Evolutionary conservation across 345 rosid species (phyloP), one percentile per base, ranked within the genome.

Genomic region (Firmiana major): DNA sequence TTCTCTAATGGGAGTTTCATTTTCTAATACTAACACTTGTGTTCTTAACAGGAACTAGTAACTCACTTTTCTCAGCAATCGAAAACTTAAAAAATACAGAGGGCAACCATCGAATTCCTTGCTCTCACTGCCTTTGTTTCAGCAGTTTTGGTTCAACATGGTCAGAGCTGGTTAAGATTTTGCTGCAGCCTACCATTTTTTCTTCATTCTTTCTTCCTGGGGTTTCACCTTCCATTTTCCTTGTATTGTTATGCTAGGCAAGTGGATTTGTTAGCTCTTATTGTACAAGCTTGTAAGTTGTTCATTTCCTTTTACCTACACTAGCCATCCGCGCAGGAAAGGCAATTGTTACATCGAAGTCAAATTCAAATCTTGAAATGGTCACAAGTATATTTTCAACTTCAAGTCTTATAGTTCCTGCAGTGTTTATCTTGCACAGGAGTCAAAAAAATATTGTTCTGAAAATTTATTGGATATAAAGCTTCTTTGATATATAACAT

Each of bases 1-100:
- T 10, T 49, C n/a, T 59, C 16, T 46, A 11, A 45, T 60, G 21
- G 9, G 40, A 71, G 45, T 51, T 51, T 53, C 62, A 51, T 49
- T 70, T 67, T 55, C 16, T 28, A 31, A 70, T 31, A 9, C 74
- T 71, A 51, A 71, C 45, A 51, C 38, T 49, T 71, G 3, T 19
- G 42, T 51, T 17, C 63, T 74, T 84, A 57, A 64, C 89, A 94
- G 97, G 97, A 94, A 87, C 69, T 94, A 63, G 81, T 88, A 28
- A 73, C 87, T 83, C 91, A 81, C 71, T 83, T 85, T 72, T 79
- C 88, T 19, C 87, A 83, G 85, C 85, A 90, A 71, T 79, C 81
- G 21, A 88, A 84, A 75, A 82, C 80, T 49, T 84, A 80, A 79
- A 79, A 71, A 66, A 26, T 79, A 53, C 60, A 16, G 74, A 60